Base-by-base conservation (phyloP, 2,329 filamentous ascomycete species). In the Fusarium luffae region DNA sequence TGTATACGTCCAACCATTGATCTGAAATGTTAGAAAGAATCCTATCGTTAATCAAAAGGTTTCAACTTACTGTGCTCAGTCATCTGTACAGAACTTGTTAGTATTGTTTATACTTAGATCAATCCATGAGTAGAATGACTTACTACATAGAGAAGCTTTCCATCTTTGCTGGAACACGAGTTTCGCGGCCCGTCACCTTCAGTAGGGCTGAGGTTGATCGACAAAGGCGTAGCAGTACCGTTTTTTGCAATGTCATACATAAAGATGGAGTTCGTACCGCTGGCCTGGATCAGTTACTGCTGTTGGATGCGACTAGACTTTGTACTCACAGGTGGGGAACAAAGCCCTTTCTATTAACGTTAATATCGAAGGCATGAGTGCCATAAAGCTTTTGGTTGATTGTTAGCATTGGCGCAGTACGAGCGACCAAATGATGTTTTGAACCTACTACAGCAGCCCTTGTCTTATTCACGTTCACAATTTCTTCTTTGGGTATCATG, bases 181-280 rank as follows among this genome's bases (percentile, higher is more conserved):
- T 59, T 59, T 5, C 55, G 55, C 27, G 55, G 55, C 7, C 55
- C 48, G n/a, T 54, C 55, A 3, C 55, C 55, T 11, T 59, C 40
- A n/a, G 48, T 44, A 4, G 55, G 55, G 23, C 55, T 59, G 3
- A 59, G 55, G 9, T 55, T 59, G 8, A 54, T 55, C 0, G 48
- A 59, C 11, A 59, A 7, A 34, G 55, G 48, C 4, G 48, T 59
- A 1, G 48, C 55, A 23, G 55, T 44, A 0, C 48, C 55, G 9
- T 54, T 59, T n/a, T 59, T 25, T n/a, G 55, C 40, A n/a, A 59
- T 59, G 16, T 44, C 55, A 16, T 59, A 59, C 55, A 59, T 58
- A 5, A 59, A 59, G 11, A 59, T 59, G 0, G 55, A 59, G 40
- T 59, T 59, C 44, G 30, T 55, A 10, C 55, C 55, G 19, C 55